Base-by-base conservation (phyloP, 139 green algal species). In the Zygnema cylindricum region DNA sequence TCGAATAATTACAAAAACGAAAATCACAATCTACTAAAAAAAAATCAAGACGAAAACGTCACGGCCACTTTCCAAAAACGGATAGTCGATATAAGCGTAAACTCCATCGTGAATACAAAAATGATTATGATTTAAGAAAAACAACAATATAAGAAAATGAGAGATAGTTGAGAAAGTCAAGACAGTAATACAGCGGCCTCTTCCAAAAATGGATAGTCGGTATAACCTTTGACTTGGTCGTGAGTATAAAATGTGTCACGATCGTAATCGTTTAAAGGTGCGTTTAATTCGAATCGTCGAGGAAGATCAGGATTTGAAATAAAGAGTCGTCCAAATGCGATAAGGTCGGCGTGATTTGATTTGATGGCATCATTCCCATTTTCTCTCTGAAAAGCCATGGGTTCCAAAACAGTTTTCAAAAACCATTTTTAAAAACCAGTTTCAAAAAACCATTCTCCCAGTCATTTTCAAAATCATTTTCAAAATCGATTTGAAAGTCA, bases 291-390 rank as follows among this genome's bases (percentile, higher is more conserved):
- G 43, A 95, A 91, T 69, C 95, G 94, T 71, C 90, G 88, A 2
- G 94, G 94, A 40, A 97, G 86, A 89, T 97, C 95, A 16, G 95
- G 95, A 84, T 96, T 97, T 81, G 95, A 89, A 25, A 97, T 88
- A 81, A 89, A 95, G 39, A 63, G 57, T 43, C 94, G 86, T 49
- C 93, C 91, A 71, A 93, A 94, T 35, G 79, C 91, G 16, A 96
- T 88, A 2, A 93, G 63, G 69, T 95, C 92, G 11, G 92, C 91
- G 16, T 93, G 22, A 35, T 90, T 93, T 0, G 1, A 43, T 1
- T 77, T 76, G 0, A 97, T 69, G 1, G 90, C 92, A 22, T 81
- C 33, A 3, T 84, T 91, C 43, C 88, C 94, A 35, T n/a, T 83
- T 23, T 94, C 92, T n/a, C n/a, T n/a, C n/a, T n/a, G n/a, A n/a